Evolutionary conservation across 805 yeast species (phyloP).

Genomic region (Nakazawaea molendinolei): DNA sequence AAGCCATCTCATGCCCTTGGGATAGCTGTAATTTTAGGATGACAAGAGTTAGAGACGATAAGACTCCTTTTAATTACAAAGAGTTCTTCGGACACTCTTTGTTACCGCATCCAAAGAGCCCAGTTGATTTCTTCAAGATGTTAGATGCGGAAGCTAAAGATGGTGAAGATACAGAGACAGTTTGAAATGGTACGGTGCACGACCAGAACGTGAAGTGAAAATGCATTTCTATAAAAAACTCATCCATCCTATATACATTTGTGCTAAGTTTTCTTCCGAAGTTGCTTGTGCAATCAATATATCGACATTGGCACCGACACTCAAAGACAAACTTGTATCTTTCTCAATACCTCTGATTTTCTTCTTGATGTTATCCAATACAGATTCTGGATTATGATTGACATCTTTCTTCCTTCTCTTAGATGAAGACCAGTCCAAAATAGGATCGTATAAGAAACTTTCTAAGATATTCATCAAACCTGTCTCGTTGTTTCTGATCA

Average conservation of each 20-base stretch:
- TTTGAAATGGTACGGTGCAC: no score
- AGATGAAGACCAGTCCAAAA: conserved; percentile 63
- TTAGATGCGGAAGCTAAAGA: no score
- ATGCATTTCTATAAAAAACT: conserved; percentile 9
- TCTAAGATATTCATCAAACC: conserved; percentile 86
- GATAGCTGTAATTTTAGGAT: no score
- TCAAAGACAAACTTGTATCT: conserved; percentile 77
- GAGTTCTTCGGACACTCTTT: no score
- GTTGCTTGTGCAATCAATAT: conserved; percentile 79
- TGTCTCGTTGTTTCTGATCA: conserved; percentile 74
- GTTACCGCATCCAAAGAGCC: no score
- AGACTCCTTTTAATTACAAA: no score
- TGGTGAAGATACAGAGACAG: no score
- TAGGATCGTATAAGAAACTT: conserved; percentile 88
- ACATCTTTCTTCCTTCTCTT: conserved; percentile 32
- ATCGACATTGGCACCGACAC: conserved; percentile 91
- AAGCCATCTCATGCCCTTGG: no score
- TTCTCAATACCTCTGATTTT: conserved; percentile 81
- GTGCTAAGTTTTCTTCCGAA: conserved; percentile 59
- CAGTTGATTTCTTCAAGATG: no score
- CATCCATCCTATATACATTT: conserved; percentile 95
- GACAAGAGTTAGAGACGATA: no score
- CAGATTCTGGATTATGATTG: conserved; percentile 48
- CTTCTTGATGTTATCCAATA: conserved; percentile 63
- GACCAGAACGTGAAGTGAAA: no score